Evolutionary conservation across 2,329 filamentous ascomycete genomes (phyloP), one percentile per base, ranked within the genome.

Genomic region (Pestalotiopsis sp.): DNA sequence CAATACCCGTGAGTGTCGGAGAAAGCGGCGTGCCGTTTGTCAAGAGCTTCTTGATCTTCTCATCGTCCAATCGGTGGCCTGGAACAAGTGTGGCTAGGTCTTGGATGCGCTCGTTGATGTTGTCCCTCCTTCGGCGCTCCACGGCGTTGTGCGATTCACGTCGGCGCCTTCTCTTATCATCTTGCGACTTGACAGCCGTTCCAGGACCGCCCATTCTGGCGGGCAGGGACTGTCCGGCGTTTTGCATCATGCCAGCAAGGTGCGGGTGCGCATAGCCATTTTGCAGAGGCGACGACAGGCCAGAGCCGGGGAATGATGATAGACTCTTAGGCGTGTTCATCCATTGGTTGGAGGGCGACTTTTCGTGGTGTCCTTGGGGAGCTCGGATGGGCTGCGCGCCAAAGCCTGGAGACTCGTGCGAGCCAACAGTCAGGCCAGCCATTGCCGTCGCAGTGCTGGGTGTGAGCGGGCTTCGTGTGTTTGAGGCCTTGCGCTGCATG

Each of bases 41-140:
- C 66, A 98, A 91, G 77, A 97, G 91, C 82, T 98, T 98, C 73
- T 95, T 92, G 62, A 98, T 93, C 83, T 97, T 98, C 82, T 99
- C 96, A 77, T 98, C 96, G 76, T 99, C 96, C 2, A 99, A 86
- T 70, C 96, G 91, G 80, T 99, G 96, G 70, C 91, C 87, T 27
- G 96, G 96, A 2, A 99, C 95, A 20, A 99, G 88, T 75, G 94
- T 93, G 77, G 95, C 97, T 7, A 99, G 87, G 77, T 99, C 96
- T 77, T 98, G 95, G 71, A 99, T 99, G 58, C 96, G 91, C 81
- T 99, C 96, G 75, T 99, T 99, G 85, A 99, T 99, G 78, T 98
- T 98, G 83, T 98, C 96, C 71, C 96, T 90, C 70, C 96, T 92
- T 65, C 96, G 91, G 68, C 96, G 93, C 83, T 99, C 96, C 12